Percentiles rank a stretch among this genome's conserved stretches.
phyloP scores from a whole-genome alignment of 257 asterid species.

The Solanum dulcamara region DNA sequence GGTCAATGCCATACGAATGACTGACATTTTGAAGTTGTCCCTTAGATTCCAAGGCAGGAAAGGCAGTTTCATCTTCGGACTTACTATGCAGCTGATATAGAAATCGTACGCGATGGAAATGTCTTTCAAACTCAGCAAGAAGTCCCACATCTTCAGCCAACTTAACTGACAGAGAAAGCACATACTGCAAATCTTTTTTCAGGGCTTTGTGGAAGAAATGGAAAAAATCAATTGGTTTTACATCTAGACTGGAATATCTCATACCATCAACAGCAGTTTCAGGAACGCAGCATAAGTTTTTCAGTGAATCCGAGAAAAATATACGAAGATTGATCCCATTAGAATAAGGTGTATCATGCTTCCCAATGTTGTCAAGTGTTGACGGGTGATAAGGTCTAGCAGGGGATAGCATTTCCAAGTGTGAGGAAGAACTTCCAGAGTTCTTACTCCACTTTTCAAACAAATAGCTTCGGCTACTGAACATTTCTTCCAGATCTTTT shows the following conservation, averaged over 20 bases:
- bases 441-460: slow-evolving; percentile 27
- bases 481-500: slow-evolving; percentile 38
- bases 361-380: background rate
- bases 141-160: slow-evolving; percentile 29
- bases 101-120: slow-evolving; percentile 32
- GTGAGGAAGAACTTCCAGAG: slow-evolving; percentile 6
- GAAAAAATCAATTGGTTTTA: slow-evolving; percentile 55
- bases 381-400: background rate
- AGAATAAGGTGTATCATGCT: slow-evolving; percentile 20
- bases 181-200: slow-evolving; percentile 44
- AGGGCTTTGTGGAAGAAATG: slow-evolving; percentile 60
- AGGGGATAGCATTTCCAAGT: background rate
- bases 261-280: slow-evolving; percentile 17
- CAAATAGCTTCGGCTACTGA: slow-evolving; percentile 47
- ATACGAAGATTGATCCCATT: slow-evolving; percentile 28
- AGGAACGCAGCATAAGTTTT: slow-evolving; percentile 20
- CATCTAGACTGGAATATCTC: slow-evolving; percentile 20
- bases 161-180: slow-evolving; percentile 43
- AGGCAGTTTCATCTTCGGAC: slow-evolving; percentile 59
- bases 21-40: slow-evolving; percentile 54
- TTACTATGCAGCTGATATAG: slow-evolving; percentile 52
- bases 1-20: slow-evolving; percentile 65
- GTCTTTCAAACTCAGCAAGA: slow-evolving; percentile 37
- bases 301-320: slow-evolving; percentile 43
- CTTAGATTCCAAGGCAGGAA: slow-evolving; percentile 77